Evolutionary conservation across 495 filamentous ascomycete species (phyloP), one percentile per base, ranked within the genome.

Genomic region (Penicillium antarcticum): DNA sequence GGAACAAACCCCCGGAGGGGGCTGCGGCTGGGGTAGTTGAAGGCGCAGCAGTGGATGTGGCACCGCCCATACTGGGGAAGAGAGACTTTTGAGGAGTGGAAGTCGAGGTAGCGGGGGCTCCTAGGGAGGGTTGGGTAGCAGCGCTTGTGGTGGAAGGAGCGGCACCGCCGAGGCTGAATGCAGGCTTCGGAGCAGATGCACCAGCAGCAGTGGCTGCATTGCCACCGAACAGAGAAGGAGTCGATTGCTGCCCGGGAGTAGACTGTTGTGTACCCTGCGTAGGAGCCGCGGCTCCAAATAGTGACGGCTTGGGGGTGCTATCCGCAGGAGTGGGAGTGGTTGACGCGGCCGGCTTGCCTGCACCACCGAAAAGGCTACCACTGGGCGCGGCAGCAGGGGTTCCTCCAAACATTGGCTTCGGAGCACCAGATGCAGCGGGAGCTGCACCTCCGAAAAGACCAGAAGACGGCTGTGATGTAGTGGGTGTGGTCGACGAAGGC

Each of bases 1-100:
- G 24, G 45, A 80, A 80, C 31, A 80, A 45, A 23, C 65, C 57
- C 14, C 67, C 61, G 21, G 62, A 45, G 45, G 69, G 57, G 50
- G 71, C 63, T 48, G 77, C 61, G n/a, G 68, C 60, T 17, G 68
- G 66, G 10, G 74, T 66, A 8, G 70, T 58, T 5, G 76, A 72
- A 4, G 70, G 62, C 5, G 66, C 57, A 44, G 69, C 56, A 1
- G 72, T 66, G 5, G 71, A 62, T 24, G 71, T 58, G 37, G 72
- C 50, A 11, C 66, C 70, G 12, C 69, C 67, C 8, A 70, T 51
- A 19, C 45, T 34, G 35, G 66, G 58, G 55, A 79, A 76, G 16
- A 74, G 47, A 36, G 72, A 57, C 50, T 71, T 75, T 53, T 73
- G 69, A 10, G 72, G 65, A 43, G 67, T 67, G 19, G 72, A 61